phyloP scores from a whole-genome alignment of 257 asterid species.

The Gentiana dahurica region DNA sequence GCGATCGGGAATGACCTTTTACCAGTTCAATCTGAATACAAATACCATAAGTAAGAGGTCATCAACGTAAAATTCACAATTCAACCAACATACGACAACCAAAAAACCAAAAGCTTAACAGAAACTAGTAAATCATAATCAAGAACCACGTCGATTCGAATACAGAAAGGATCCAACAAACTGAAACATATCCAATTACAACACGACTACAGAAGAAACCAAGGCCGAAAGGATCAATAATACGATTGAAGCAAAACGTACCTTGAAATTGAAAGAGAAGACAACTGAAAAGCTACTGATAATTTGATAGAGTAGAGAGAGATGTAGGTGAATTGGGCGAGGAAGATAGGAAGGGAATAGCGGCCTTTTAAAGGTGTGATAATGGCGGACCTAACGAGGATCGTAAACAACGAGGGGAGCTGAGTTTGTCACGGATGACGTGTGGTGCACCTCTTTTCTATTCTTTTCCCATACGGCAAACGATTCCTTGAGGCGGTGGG shows the following conservation, averaged over 20 bases:
- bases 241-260: neutral
- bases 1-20: neutral
- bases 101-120: neutral
- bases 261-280: slow-evolving; percentile 8
- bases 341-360: neutral
- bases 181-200: neutral
- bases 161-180: neutral
- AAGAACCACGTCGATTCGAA: neutral
- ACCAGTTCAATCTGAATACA: no score
- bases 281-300: neutral
- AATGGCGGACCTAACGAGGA: slow-evolving; percentile 22
- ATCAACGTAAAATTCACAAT: no score
- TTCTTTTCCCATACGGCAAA: slow-evolving; percentile 7
- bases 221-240: no score
- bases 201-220: neutral
- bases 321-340: slow-evolving; percentile 5
- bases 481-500: slow-evolving; percentile 13
- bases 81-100: neutral
- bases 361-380: slow-evolving; percentile 17
- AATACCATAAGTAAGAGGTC: no score
- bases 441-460: slow-evolving; percentile 7
- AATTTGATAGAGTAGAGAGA: neutral
- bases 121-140: neutral
- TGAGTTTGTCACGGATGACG: slow-evolving; percentile 21
- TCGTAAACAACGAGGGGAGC: neutral